phyloP scores from a whole-genome alignment of 345 rosid genomes.

The Hypericum androsaemum region DNA sequence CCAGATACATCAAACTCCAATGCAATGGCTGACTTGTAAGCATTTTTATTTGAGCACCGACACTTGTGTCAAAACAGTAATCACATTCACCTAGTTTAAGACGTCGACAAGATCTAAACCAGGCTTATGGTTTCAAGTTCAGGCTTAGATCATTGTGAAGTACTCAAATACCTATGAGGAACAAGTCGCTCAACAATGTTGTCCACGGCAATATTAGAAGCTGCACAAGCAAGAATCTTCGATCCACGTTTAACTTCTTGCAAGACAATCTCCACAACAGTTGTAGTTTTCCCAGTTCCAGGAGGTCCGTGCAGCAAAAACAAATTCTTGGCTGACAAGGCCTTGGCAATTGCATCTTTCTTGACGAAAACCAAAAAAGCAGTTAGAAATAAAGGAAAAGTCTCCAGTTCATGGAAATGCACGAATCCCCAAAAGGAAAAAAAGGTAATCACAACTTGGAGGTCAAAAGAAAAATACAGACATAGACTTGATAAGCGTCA shows the following conservation, averaged over 20 bases:
- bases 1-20: too few species aligned
- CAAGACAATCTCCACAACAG: constrained; percentile 83
- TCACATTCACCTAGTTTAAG: too few species aligned
- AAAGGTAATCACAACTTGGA: background rate
- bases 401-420: constrained; percentile 10
- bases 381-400: constrained; percentile 1
- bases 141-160: too few species aligned
- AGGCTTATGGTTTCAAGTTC: too few species aligned
- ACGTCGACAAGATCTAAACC: too few species aligned
- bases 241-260: constrained; percentile 94
- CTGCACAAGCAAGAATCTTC: constrained; percentile 96
- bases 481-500: background rate
- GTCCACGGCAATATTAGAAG: constrained; percentile 97
- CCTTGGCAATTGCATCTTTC: constrained; percentile 81
- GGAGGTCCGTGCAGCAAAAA: constrained; percentile 96
- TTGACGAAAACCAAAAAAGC: constrained; percentile 21
- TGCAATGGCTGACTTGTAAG: too few species aligned
- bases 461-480: background rate
- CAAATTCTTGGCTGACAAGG: constrained; percentile 72
- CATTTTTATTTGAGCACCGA: too few species aligned
- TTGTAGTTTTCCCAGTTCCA: constrained; percentile 98
- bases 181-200: constrained; percentile 93
- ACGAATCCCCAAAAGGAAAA: constrained; percentile 4
- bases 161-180: constrained; percentile 51
- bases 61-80: too few species aligned